Base-by-base conservation (phyloP, 345 rosid genomes). In the Rhodomyrtus tomentosa region DNA sequence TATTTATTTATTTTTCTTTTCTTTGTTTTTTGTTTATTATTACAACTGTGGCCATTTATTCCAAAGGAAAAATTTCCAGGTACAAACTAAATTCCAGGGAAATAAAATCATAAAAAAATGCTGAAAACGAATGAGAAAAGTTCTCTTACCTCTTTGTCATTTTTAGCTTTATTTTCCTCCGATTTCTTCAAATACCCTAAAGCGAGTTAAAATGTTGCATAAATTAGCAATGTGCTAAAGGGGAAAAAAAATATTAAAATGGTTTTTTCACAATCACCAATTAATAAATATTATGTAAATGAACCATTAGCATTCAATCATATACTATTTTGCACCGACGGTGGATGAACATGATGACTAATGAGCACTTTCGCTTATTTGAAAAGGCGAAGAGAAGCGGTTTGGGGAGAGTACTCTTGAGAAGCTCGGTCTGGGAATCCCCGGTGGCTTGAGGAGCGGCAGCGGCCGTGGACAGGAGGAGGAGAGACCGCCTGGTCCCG, bases 151-250 rank as follows among this genome's bases (percentile, higher is more conserved):
- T 96, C 96, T 87, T 94, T 96, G 83, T 95, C 97, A 87, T 95
- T 94, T 84, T 93, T 96, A 83, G 90, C 85, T 88, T 92, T 94
- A 90, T 95, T 96, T 62, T 93, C 98, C 90, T 94, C 94, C 24
- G 95, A 89, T 89, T 94, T 96, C 94, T 94, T 95, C 90, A 95
- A 83, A 86, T 93, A 96, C 88, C 86, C 99, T 96, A 89, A 16
- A 6, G 32, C 12, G 3, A 68, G 24, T 62, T 8, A 62, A 62
- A 2, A 62, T 62, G 9, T n/a, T n/a, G 22, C 18, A 4, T 1
- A 32, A 62, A 29, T 62, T 29, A 62, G 38, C 15, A 3, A 62
- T 50, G 53, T 50, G 14, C 12, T 50, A 14, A 50, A 14, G 42
- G 5, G 53, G 16, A 50, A 50, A 50, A 15, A 50, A 5, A 50